Evolutionary conservation across 495 filamentous ascomycete genomes (phyloP).

Genomic region (Penicillium subrubescens): DNA sequence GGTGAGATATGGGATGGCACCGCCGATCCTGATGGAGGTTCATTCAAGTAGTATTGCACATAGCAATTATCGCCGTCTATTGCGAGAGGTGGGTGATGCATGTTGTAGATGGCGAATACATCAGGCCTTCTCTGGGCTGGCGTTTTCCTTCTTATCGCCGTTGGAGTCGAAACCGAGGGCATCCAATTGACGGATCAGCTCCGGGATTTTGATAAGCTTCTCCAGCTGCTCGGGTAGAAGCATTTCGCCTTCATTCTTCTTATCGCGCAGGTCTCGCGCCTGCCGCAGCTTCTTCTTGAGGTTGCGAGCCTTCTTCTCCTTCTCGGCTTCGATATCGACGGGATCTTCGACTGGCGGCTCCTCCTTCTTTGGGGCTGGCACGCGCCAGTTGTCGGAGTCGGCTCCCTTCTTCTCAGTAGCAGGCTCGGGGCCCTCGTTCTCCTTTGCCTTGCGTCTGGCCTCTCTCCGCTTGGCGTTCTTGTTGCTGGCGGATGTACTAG

Average conservation of each 20-base stretch:
- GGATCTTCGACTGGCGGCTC: constrained; percentile 36
- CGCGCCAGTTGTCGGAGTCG: constrained; percentile 35
- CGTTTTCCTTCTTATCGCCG: constrained; percentile 50
- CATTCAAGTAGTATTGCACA: background rate
- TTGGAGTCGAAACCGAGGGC: constrained; percentile 78
- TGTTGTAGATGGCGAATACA: background rate
- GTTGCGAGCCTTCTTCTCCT: constrained; percentile 88
- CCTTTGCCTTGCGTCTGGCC: constrained; percentile 84
- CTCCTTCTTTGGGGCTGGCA: constrained; percentile 28
- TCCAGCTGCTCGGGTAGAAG: constrained; percentile 94
- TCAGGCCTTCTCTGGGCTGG: constrained; percentile 19
- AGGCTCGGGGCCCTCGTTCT: constrained; percentile 41
- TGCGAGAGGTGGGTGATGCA: background rate
- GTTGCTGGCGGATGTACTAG: constrained; percentile 58
- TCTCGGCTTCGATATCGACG: constrained; percentile 72
- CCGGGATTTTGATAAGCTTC: constrained; percentile 95
- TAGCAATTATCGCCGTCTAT: background rate
- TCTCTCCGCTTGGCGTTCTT: constrained; percentile 96
- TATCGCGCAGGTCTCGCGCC: constrained; percentile 84
- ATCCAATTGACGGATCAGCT: constrained; percentile 87
- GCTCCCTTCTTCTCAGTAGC: constrained; percentile 43
- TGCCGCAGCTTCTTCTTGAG: constrained; percentile 96
- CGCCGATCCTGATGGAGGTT: background rate
- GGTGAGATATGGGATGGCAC: background rate
- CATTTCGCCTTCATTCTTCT: constrained; percentile 82